Evolutionary conservation across 148 eudicot species (phyloP).

Genomic region (Oxyria digyna): DNA sequence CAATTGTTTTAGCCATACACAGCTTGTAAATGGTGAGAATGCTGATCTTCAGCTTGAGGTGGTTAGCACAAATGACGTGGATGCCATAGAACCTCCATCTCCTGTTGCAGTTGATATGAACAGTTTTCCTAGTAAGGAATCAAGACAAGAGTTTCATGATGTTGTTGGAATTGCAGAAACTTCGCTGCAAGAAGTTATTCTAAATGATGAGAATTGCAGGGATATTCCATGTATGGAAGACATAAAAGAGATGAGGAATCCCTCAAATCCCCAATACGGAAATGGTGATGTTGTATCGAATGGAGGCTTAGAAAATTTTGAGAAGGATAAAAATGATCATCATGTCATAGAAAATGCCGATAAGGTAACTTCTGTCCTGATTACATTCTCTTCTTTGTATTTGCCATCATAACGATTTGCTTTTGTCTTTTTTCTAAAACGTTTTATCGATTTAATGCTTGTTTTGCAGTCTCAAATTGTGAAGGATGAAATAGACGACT

Average conservation of each 20-base stretch:
- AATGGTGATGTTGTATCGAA: neutral
- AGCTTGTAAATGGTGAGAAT: neutral
- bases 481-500: slow-evolving; percentile 2
- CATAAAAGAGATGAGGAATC: neutral
- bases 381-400: neutral
- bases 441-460: neutral
- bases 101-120: neutral
- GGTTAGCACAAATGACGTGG: neutral
- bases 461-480: neutral
- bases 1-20: neutral
- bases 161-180: neutral
- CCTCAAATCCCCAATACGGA: neutral
- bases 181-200: neutral
- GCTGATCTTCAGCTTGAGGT: neutral
- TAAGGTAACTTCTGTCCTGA: neutral
- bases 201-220: neutral
- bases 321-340: neutral
- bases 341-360: neutral
- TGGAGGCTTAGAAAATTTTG: neutral
- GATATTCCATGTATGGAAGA: neutral
- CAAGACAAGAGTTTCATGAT: neutral
- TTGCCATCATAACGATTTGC: neutral
- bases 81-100: neutral
- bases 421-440: neutral
- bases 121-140: neutral